Evolutionary conservation across 306 rosid species (phyloP).

Genomic region (Hippophae tibetana): DNA sequence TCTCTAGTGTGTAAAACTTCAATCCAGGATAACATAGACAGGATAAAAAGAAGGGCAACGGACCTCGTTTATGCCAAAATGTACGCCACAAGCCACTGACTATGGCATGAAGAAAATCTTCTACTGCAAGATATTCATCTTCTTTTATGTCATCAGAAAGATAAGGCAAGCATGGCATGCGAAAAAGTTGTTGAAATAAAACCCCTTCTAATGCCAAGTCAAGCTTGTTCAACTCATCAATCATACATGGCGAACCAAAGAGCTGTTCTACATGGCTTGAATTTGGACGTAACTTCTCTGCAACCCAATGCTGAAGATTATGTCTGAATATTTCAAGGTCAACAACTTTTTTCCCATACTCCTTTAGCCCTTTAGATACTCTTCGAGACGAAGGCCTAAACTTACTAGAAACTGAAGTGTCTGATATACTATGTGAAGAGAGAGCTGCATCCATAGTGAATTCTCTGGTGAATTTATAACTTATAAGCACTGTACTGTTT

Average conservation of each 20-base stretch:
- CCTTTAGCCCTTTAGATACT: conserved; percentile 62
- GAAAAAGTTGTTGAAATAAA: conserved; percentile 73
- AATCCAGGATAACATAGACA: conserved; percentile 70
- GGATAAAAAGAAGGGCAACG: conserved; percentile 61
- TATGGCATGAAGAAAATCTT: conserved; percentile 72
- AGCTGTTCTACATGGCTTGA: conserved; percentile 35
- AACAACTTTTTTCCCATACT: conserved; percentile 55
- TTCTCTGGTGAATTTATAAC: conserved; percentile 11
- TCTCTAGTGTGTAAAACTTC: conserved; percentile 61
- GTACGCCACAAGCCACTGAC: conserved; percentile 82
- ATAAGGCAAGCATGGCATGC: conserved; percentile 54
- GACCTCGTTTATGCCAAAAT: conserved; percentile 83
- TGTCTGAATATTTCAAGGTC: conserved; percentile 55
- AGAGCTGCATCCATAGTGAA: conserved; percentile 41
- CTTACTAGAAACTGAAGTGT: conserved; percentile 53
- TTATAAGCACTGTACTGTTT: neutral
- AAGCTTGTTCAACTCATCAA: conserved; percentile 69
- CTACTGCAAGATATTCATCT: conserved; percentile 69
- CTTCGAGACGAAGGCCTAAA: conserved; percentile 47
- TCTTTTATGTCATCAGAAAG: conserved; percentile 39
- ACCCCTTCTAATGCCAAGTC: conserved; percentile 82
- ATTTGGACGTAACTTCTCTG: conserved; percentile 46
- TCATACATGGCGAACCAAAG: conserved; percentile 53
- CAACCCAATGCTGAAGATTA: conserved; percentile 64
- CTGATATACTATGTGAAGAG: conserved; percentile 52